These are phyloP conservation scores for Clarireedia monteithiana DNA, from an alignment of 2,329 filamentous ascomycete genomes.

Conservation along the genomic window DNA sequence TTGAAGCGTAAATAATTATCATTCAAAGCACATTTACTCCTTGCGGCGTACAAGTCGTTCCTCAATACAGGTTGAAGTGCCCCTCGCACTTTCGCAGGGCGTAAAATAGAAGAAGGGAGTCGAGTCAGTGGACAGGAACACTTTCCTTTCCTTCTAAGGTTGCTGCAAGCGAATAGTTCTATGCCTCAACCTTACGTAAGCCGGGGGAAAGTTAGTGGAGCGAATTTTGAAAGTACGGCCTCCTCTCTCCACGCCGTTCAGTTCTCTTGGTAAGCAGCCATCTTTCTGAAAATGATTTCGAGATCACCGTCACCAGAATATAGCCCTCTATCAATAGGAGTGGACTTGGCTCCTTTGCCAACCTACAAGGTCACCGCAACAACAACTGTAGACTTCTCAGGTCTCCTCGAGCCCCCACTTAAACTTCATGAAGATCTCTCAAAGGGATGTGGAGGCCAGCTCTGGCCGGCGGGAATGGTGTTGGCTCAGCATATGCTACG, in stretches of 20 bases:
- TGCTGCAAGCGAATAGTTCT: too few relatives aligned
- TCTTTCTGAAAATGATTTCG: conserved; percentile 16
- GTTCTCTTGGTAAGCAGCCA: too few relatives aligned
- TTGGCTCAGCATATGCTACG: conserved; percentile 79
- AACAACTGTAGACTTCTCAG: conserved; percentile 57
- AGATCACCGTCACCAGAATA: conserved; percentile 27
- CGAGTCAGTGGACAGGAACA: too few relatives aligned
- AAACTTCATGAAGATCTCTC: conserved; percentile 77
- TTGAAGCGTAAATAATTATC: too few relatives aligned
- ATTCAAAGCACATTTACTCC: not conserved
- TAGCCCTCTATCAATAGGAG: conserved; percentile 36
- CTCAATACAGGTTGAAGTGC: not conserved
- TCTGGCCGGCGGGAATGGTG: conserved; percentile 91
- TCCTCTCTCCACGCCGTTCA: not conserved
- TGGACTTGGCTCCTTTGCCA: conserved; percentile 52
- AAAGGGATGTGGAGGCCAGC: conserved; percentile 83
- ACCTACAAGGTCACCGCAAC: conserved; percentile 48
- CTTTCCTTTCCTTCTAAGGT: too few relatives aligned
- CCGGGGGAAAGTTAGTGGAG: too few relatives aligned
- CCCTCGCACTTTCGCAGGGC: too few relatives aligned
- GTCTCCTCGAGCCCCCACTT: conserved; percentile 62
- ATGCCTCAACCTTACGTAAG: too few relatives aligned
- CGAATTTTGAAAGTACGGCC: too few relatives aligned
- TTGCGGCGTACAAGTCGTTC: conserved; percentile 2
- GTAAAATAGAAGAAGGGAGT: too few relatives aligned